Evolutionary conservation across 2,329 filamentous ascomycete genomes (phyloP), one percentile per base, ranked within the genome.

Genomic region (Aspergillus clavatus): DNA sequence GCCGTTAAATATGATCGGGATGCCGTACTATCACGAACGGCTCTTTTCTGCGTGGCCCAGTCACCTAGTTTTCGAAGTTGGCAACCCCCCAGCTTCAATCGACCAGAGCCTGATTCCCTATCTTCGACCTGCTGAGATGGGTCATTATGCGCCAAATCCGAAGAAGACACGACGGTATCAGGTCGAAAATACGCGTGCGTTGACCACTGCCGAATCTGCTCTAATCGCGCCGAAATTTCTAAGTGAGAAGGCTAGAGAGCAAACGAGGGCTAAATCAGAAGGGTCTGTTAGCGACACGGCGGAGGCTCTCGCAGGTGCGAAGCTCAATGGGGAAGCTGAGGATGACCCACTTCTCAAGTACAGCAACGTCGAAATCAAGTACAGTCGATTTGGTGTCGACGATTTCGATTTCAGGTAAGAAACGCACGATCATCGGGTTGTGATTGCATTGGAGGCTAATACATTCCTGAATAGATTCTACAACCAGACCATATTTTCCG

Each of bases 301-400:
- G 31, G 82, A 85, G 46, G 76, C 81, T 0, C 67, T 91, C 47
- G 79, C 81, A n/a, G 81, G 84, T 28, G 73, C 81, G 44, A 83
- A 86, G 43, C 73, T 91, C 3, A 84, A 87, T 50, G 77, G 75
- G 31, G 84, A 85, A 52, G 80, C 85, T 45, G 86, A 88, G 52
- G 81, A 86, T 31, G 89, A 95, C 45, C 86, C 93, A 4, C 86
- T 91, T 18, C 80, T 87, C 7, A 88, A 93, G 73, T 98, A 98
- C 66, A 84, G 87, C 53, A 90, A 89, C 58, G 87, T 96, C 8
- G 91, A 97, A 66, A 98, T 98, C 71, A 96, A 96, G 65, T 98
- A 97, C 73, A 96, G 91, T 75, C 94, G 89, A 63, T 98, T 96
- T 67, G 93, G 93, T 16, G 89, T 98, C n/a, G 91, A 97, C 60